Evolutionary conservation across 2,329 filamentous ascomycete species (phyloP).

Genomic region (Tolypocladium ophioglossoides): DNA sequence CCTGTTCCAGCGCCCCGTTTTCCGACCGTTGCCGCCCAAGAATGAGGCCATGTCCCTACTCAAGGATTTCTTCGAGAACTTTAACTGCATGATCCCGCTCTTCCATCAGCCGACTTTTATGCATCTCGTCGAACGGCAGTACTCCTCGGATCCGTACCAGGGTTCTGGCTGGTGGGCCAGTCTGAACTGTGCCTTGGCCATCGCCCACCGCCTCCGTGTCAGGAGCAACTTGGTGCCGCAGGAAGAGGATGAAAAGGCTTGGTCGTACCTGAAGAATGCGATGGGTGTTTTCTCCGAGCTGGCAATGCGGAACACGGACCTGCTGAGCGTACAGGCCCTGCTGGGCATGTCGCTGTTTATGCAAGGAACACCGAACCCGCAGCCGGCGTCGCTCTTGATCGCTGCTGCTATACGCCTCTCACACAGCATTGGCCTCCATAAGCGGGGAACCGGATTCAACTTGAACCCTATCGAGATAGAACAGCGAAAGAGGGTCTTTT

Average conservation of each 20-base stretch:
- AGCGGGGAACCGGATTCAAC: slow-evolving; percentile 84
- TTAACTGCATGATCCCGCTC: slow-evolving; percentile 97
- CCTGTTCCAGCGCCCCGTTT: slow-evolving; percentile 76
- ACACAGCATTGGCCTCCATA: slow-evolving; percentile 92
- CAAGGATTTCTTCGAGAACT: slow-evolving; percentile 94
- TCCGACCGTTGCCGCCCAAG: slow-evolving; percentile 73
- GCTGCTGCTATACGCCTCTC: slow-evolving; percentile 83
- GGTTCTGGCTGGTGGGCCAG: slow-evolving; percentile 98
- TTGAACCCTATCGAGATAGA: slow-evolving; percentile 90
- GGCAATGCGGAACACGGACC: slow-evolving; percentile 90
- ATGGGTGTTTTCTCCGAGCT: slow-evolving; percentile 88
- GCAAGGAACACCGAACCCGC: slow-evolving; percentile 92
- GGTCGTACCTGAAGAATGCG: slow-evolving; percentile 93
- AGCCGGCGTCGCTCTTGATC: slow-evolving; percentile 84
- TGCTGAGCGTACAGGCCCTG: slow-evolving; percentile 88
- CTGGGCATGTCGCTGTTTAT: slow-evolving; percentile 91
- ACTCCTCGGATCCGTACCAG: slow-evolving; percentile 84
- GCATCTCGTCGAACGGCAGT: slow-evolving; percentile 91
- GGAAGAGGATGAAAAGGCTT: slow-evolving; percentile 89
- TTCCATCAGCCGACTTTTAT: slow-evolving; percentile 98
- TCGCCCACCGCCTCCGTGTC: slow-evolving; percentile 81
- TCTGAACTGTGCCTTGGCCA: slow-evolving; percentile 87
- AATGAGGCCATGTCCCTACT: slow-evolving; percentile 79
- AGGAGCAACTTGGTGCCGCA: slow-evolving; percentile 90
- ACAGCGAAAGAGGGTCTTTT: slow-evolving; percentile 61